Evolutionary conservation across 75 land plant species (phyloP).

Genomic region (Selaginella moellendorffii): DNA sequence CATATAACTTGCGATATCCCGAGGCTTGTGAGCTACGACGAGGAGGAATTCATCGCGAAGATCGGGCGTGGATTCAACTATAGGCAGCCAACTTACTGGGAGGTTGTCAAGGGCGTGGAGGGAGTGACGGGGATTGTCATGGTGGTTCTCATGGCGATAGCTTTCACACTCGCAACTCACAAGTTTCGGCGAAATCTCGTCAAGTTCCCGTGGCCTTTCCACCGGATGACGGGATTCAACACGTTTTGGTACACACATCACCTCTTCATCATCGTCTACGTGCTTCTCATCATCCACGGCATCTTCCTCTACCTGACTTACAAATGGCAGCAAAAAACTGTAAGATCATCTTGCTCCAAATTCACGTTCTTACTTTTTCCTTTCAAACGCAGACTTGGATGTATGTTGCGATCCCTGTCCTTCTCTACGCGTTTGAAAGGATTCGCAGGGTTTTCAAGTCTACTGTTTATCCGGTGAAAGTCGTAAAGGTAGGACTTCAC

Average conservation of each 20-base stretch:
- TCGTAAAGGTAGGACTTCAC: background rate
- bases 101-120: slow-evolving; percentile 1
- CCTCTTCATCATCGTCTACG: slow-evolving; percentile 2
- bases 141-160: slow-evolving; percentile 6
- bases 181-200: background rate
- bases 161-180: slow-evolving; percentile 4
- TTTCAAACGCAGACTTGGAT: slow-evolving; percentile 20
- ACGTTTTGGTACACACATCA: slow-evolving; percentile 5
- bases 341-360: background rate
- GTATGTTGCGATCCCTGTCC: background rate
- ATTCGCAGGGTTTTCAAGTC: slow-evolving; percentile 4
- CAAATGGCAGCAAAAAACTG: slow-evolving; percentile 6
- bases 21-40: slow-evolving; percentile 20
- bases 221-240: background rate
- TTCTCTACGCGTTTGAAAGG: background rate
- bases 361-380: background rate
- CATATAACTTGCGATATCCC: slow-evolving; percentile 8
- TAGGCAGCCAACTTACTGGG: slow-evolving; percentile 2
- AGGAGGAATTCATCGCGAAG: slow-evolving; percentile 19
- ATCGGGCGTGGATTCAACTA: slow-evolving; percentile 6
- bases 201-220: slow-evolving; percentile 8
- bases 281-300: slow-evolving; percentile 1
- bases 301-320: slow-evolving; percentile 3
- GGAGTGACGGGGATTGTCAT: slow-evolving; percentile 1
- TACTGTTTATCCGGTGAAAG: background rate